These are phyloP conservation scores for Coccomyxa subellipsoidea DNA, from an alignment of 163 green algal species.

Conservation along the genomic window DNA sequence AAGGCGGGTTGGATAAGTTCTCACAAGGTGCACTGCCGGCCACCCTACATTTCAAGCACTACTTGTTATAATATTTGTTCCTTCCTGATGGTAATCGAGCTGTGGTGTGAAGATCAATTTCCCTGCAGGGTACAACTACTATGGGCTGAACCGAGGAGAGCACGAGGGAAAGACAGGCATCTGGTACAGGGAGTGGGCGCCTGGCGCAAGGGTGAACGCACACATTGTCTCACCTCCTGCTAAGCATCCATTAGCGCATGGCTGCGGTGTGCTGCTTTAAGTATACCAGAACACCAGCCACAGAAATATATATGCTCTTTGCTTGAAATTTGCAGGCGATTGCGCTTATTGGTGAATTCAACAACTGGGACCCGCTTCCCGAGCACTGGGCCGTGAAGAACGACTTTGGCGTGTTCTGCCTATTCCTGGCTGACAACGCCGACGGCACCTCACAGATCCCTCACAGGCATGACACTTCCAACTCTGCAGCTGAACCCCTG, in stretches of 20 bases:
- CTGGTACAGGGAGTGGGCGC: constrained; percentile 97
- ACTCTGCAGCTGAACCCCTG: too few relatives aligned
- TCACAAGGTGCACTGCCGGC: constrained; percentile 58
- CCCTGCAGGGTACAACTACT: constrained; percentile 86
- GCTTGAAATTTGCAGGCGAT: constrained; percentile 48
- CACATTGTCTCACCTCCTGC: too few relatives aligned
- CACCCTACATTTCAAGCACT: background rate
- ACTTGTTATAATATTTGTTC: background rate
- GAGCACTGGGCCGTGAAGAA: constrained; percentile 88
- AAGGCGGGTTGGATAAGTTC: constrained; percentile 97
- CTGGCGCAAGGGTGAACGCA: constrained; percentile 72
- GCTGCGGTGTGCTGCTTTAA: background rate
- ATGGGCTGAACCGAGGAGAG: constrained; percentile 90
- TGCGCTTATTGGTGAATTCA: constrained; percentile 96
- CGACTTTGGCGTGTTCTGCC: constrained; percentile 90
- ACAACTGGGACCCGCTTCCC: constrained; percentile 81
- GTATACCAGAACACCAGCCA: background rate
- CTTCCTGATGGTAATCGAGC: background rate
- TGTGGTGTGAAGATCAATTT: background rate
- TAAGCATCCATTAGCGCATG: background rate
- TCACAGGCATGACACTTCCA: constrained; percentile 68
- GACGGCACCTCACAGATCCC: constrained; percentile 84
- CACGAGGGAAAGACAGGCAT: constrained; percentile 80
- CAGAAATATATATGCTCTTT: background rate
- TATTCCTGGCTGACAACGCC: constrained; percentile 88